A percentile compares a stretch with the other conserved stretches of the same genome.
Evolutionary conservation across 768 basidiomycete genomes (phyloP).

Genomic region (Podaxis sp.): DNA sequence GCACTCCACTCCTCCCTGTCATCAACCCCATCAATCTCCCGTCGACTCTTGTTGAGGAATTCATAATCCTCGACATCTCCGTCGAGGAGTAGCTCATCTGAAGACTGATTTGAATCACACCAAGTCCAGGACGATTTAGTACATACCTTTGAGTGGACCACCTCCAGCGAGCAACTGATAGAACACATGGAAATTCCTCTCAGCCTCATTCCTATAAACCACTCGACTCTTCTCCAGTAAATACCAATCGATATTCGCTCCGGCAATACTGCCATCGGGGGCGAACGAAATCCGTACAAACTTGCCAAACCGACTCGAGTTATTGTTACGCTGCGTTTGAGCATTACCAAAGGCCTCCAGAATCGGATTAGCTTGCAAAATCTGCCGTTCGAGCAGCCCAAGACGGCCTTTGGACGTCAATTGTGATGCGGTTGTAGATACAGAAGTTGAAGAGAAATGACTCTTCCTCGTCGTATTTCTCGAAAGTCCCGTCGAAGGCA

Average conservation of each 20-base stretch:
- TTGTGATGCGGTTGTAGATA: slow-evolving; percentile 40
- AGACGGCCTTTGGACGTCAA: slow-evolving; percentile 70
- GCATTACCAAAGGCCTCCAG: slow-evolving; percentile 98
- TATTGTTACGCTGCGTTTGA: slow-evolving; percentile 97
- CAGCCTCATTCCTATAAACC: slow-evolving; percentile 81
- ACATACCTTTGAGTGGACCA: slow-evolving; percentile 64
- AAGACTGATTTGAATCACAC: slow-evolving; percentile 12
- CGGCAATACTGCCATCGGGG: slow-evolving; percentile 90
- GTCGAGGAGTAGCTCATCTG: slow-evolving; percentile 73
- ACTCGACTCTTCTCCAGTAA: slow-evolving; percentile 96
- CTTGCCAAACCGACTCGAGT: slow-evolving; percentile 98
- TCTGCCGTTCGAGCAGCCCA: slow-evolving; percentile 91
- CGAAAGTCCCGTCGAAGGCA: slow-evolving; percentile 68
- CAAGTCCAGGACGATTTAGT: neutral
- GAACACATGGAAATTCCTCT: slow-evolving; percentile 95
- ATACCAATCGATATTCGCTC: slow-evolving; percentile 99
- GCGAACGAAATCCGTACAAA: slow-evolving; percentile 96
- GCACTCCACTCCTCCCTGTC: slow-evolving; percentile 86
- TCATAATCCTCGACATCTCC: slow-evolving; percentile 80
- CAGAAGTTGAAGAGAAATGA: slow-evolving; percentile 42
- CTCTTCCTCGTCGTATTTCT: slow-evolving; percentile 60
- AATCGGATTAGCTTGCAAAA: slow-evolving; percentile 96
- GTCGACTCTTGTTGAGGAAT: slow-evolving; percentile 85
- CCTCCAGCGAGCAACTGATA: slow-evolving; percentile 90
- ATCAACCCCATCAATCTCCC: slow-evolving; percentile 94